A percentile compares a stretch with the other conserved stretches of the same genome.
These are phyloP conservation scores for Solanum hybrid DNA, from an alignment of 305 asterid genomes.

Conservation along the genomic window DNA sequence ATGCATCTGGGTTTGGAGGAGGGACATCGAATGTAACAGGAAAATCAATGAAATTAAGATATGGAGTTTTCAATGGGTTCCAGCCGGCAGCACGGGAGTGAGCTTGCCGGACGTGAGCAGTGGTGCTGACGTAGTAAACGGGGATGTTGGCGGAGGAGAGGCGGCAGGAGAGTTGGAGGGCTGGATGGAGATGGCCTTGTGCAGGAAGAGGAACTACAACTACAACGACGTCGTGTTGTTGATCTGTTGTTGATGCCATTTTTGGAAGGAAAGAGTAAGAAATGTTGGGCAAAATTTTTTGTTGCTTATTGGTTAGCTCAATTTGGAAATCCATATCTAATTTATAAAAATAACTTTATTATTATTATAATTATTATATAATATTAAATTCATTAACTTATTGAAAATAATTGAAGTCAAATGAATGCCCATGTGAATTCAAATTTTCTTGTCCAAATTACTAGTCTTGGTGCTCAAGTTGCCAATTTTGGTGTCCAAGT, in stretches of 20 bases:
- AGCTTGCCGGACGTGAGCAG: constrained; percentile 5
- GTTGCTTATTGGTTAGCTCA: neutral
- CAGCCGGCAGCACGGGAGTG: neutral
- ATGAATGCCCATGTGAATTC: neutral
- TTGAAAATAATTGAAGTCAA: neutral
- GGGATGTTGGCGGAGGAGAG: neutral
- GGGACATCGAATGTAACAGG: neutral
- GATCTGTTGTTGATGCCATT: neutral
- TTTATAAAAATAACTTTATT: neutral
- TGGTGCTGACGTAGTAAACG: constrained; percentile 3
- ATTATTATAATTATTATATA: neutral
- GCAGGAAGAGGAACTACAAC: constrained; percentile 9
- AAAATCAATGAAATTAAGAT: neutral
- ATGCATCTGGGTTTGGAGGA: neutral
- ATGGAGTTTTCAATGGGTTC: neutral
- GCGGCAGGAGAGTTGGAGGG: neutral
- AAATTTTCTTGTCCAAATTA: neutral
- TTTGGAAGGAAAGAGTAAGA: neutral
- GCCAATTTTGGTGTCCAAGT: neutral
- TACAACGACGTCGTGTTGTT: neutral
- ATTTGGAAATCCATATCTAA: neutral
- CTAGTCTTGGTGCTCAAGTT: neutral
- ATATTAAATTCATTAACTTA: neutral
- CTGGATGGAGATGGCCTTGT: constrained; percentile 6
- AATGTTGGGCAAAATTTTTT: neutral